Conservation (phyloP, 140 eudicot genomes). For the Flaveria floridana region DNA sequence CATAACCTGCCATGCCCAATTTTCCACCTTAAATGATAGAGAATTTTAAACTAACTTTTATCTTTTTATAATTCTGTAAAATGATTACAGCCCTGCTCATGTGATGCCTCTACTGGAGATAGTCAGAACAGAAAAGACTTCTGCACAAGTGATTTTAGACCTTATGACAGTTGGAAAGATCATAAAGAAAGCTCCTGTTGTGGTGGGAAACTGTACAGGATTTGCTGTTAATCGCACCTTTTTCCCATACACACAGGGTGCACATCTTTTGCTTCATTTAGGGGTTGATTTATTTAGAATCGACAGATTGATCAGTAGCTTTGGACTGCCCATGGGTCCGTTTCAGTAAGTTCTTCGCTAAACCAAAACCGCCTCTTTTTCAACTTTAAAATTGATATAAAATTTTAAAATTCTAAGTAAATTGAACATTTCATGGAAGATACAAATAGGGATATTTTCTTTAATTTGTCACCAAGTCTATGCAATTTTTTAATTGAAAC, state of each 20-base stretch:
- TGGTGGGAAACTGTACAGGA: constrained; percentile 64
- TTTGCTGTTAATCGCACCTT: constrained; percentile 74
- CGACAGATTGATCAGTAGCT: constrained; percentile 53
- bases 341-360: constrained; percentile 70
- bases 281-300: constrained; percentile 65
- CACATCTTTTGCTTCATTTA: constrained; percentile 52
- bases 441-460: background rate
- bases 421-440: background rate
- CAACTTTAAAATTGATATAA: background rate
- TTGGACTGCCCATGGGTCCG: constrained; percentile 94
- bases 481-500: background rate
- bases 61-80: constrained; percentile 9
- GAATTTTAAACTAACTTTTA: constrained; percentile 17
- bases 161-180: constrained; percentile 59
- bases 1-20: background rate
- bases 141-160: constrained; percentile 70
- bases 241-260: constrained; percentile 66
- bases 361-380: constrained; percentile 9
- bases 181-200: constrained; percentile 61
- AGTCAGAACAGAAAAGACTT: constrained; percentile 61
- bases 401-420: background rate
- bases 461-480: background rate
- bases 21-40: background rate
- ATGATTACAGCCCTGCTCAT: constrained; percentile 65
- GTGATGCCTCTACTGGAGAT: constrained; percentile 83